A percentile compares a stretch with the other conserved stretches of the same genome.
Evolutionary conservation across 768 basidiomycete species (phyloP).

Genomic region (Mycena indigotica): DNA sequence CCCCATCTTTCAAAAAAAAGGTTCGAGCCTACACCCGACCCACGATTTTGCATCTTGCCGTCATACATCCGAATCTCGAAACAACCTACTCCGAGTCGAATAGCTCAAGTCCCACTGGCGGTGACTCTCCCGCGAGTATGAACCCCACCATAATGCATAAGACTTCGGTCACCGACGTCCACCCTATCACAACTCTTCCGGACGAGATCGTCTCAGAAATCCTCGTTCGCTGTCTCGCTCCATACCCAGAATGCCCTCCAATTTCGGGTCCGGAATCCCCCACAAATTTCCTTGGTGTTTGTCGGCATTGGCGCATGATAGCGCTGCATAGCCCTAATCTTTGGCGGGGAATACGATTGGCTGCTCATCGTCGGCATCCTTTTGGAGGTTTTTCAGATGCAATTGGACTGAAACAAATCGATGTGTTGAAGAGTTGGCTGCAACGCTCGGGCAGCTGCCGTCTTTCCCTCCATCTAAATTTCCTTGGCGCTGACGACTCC

Average conservation of each 20-base stretch:
- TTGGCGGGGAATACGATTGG: background rate
- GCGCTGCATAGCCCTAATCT: background rate
- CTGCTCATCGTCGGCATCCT: too few species aligned
- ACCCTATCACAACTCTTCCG: background rate
- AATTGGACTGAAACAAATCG: background rate
- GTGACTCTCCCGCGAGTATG: too few species aligned
- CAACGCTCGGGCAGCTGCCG: background rate
- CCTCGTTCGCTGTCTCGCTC: background rate
- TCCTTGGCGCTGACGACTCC: background rate
- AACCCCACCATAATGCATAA: background rate
- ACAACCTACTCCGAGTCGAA: background rate
- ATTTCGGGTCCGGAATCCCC: background rate
- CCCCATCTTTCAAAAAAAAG: background rate
- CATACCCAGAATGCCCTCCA: background rate
- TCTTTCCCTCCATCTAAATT: background rate
- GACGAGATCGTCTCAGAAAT: background rate
- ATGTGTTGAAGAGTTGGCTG: background rate
- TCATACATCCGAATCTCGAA: background rate
- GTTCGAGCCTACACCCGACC: background rate
- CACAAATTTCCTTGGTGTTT: background rate
- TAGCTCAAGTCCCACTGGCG: background rate
- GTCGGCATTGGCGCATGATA: background rate
- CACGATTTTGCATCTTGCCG: background rate
- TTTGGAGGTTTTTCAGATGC: too few species aligned
- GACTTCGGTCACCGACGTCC: background rate